These are phyloP conservation scores for Pseudozyma flocculosa DNA, from an alignment of 1,284 basidiomycete species.

Conservation along the genomic window DNA sequence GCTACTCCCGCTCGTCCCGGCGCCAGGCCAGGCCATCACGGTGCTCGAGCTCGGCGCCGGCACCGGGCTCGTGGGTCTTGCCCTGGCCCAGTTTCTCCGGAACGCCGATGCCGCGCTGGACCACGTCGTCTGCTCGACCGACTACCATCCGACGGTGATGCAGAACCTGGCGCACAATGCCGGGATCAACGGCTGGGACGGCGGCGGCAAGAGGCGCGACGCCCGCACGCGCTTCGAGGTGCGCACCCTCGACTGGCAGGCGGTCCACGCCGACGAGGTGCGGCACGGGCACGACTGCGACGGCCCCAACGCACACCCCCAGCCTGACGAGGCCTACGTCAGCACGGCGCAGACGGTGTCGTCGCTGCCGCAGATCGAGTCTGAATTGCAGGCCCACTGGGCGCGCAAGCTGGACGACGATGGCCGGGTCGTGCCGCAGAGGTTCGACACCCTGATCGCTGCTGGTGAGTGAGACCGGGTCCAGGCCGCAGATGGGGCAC, in stretches of 20 bases:
- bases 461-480: slow-evolving; percentile 19
- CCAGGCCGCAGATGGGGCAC: neutral
- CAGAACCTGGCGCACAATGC: slow-evolving; percentile 41
- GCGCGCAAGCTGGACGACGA: slow-evolving; percentile 2
- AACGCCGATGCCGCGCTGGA: neutral
- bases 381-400: slow-evolving; percentile 5
- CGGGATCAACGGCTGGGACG: slow-evolving; percentile 19
- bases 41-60: slow-evolving; percentile 54
- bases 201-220: neutral
- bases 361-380: neutral
- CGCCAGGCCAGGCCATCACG: neutral
- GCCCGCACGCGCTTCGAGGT: slow-evolving; percentile 3
- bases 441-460: slow-evolving; percentile 43
- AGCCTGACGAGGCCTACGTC: slow-evolving; percentile 5
- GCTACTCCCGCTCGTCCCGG: slow-evolving; percentile 14
- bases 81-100: slow-evolving; percentile 18
- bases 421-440: neutral
- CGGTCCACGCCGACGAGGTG: slow-evolving; percentile 13
- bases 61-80: slow-evolving; percentile 49
- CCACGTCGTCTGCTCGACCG: slow-evolving; percentile 31
- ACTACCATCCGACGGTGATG: slow-evolving; percentile 48
- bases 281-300: neutral
- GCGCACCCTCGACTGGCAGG: slow-evolving; percentile 46
- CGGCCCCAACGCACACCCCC: no score
- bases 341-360: slow-evolving; percentile 37